Percentiles rank a stretch among this genome's conserved stretches.
Conservation (phyloP, 306 rosid genomes). For the Canavalia gladiata region DNA sequence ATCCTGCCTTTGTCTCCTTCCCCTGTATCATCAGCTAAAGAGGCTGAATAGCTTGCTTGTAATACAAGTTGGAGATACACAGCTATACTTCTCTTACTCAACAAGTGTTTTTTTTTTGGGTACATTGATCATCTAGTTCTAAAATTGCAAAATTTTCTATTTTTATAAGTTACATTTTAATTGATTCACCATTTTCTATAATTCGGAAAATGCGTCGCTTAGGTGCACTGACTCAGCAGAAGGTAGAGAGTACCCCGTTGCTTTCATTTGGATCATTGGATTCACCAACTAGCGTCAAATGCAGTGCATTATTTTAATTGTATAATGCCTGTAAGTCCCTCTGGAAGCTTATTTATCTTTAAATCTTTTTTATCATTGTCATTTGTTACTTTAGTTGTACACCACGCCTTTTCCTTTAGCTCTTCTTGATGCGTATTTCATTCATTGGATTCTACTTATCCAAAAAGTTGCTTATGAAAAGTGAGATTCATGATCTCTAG, state of each 20-base stretch:
- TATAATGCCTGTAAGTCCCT: conserved; percentile 54
- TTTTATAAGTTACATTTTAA: too few species aligned
- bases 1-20: conserved; percentile 39
- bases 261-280: not conserved
- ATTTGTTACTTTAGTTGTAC: not conserved
- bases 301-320: conserved; percentile 72
- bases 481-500: not conserved
- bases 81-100: conserved; percentile 36
- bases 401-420: not conserved
- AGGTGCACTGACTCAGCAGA: too few species aligned
- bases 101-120: too few species aligned
- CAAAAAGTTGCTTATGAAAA: not conserved
- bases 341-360: not conserved
- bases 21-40: not conserved
- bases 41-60: conserved; percentile 56
- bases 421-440: not conserved
- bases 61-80: conserved; percentile 55
- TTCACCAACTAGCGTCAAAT: conserved; percentile 46
- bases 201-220: too few species aligned
- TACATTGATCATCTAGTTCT: not conserved
- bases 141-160: not conserved
- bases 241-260: not conserved
- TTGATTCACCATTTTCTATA: too few species aligned
- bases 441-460: not conserved
- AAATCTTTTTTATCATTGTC: not conserved